Percentiles rank a stretch among this genome's conserved stretches.
Evolutionary conservation across 2,329 filamentous ascomycete species (phyloP).

Genomic region (Diaporthe sp.): DNA sequence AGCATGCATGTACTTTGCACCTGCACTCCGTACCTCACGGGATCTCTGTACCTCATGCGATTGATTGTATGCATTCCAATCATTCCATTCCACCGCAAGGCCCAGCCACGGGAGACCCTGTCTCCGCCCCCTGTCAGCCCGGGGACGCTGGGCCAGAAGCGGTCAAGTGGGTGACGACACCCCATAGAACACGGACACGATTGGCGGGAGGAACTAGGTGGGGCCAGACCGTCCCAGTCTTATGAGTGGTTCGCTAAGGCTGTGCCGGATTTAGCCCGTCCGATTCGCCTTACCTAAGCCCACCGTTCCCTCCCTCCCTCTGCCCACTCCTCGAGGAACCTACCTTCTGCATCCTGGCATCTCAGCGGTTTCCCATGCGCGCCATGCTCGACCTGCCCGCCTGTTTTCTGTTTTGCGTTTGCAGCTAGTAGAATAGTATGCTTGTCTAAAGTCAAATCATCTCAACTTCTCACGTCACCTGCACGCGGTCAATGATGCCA

Average conservation of each 20-base stretch:
- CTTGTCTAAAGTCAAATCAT: neutral
- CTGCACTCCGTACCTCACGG: neutral
- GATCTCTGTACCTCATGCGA: neutral
- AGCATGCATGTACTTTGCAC: neutral
- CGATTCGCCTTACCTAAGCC: constrained; percentile 10
- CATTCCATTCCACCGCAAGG: constrained; percentile 17
- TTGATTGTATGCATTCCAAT: constrained; percentile 21
- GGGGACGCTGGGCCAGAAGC: neutral
- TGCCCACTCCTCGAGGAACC: neutral
- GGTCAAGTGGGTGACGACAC: constrained; percentile 21
- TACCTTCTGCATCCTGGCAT: neutral
- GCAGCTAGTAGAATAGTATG: neutral
- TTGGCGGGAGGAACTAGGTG: constrained; percentile 15
- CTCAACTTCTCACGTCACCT: constrained; percentile 28
- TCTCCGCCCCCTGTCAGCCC: constrained; percentile 2
- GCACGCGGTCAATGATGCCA: constrained; percentile 14
- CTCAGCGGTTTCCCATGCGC: neutral
- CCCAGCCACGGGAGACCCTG: constrained; percentile 25
- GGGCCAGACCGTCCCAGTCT: constrained; percentile 2
- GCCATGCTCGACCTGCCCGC: neutral
- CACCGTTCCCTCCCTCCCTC: neutral
- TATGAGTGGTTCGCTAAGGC: constrained; percentile 19
- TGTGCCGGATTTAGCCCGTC: constrained; percentile 22
- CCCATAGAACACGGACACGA: constrained; percentile 4
- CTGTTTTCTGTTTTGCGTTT: constrained; percentile 1